A percentile compares a stretch with the other conserved stretches of the same genome.
phyloP scores from a whole-genome alignment of 2,329 filamentous ascomycete genomes.

The Hortaea sp. region DNA sequence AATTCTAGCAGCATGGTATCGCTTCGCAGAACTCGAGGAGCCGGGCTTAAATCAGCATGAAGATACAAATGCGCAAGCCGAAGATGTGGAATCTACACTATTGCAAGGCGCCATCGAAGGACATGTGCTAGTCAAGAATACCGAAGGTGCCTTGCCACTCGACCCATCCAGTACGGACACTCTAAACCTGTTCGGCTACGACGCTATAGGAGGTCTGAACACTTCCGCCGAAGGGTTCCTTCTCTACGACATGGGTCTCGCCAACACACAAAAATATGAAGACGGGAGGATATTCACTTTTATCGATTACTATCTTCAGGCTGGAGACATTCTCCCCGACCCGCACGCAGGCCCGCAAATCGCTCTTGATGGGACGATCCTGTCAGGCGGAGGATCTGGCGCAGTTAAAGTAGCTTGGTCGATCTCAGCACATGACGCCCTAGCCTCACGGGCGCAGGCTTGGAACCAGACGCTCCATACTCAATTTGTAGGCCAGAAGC shows the following conservation, averaged over 20 bases:
- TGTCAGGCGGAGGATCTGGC: no score
- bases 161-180: slow-evolving; percentile 32
- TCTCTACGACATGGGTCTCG: no score
- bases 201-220: background rate
- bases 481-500: slow-evolving; percentile 10
- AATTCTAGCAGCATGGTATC: slow-evolving; percentile 16
- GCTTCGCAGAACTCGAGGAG: slow-evolving; percentile 7
- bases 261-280: no score
- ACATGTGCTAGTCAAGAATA: slow-evolving; percentile 55
- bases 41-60: slow-evolving; percentile 2
- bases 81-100: slow-evolving; percentile 32
- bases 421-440: no score
- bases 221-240: no score
- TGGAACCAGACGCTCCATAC: no score
- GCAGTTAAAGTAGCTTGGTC: no score
- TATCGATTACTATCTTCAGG: slow-evolving; percentile 3
- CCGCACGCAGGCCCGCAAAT: background rate
- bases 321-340: slow-evolving; percentile 2
- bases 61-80: slow-evolving; percentile 25
- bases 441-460: no score
- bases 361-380: no score
- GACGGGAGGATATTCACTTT: background rate
- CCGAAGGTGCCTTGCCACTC: slow-evolving; percentile 45
- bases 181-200: background rate
- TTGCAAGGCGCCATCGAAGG: slow-evolving; percentile 47